These are phyloP conservation scores for Fusarium cyanostomum DNA, from an alignment of 2,329 filamentous ascomycete genomes.

Conservation along the genomic window DNA sequence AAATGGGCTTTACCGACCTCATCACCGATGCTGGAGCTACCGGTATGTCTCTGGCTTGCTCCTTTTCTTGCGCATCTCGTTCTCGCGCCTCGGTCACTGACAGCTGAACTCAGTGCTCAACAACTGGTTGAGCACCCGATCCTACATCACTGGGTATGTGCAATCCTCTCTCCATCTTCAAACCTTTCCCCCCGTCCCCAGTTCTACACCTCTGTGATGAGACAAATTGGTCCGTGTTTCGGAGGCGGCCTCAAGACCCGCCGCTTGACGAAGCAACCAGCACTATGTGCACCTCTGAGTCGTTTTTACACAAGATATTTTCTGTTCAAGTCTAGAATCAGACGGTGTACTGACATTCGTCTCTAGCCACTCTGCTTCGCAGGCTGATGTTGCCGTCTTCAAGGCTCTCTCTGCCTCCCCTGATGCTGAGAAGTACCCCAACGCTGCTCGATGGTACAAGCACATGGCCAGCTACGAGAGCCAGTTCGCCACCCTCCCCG, in stretches of 20 bases:
- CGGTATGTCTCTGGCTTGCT: constrained; percentile 48
- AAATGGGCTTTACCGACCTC: constrained; percentile 77
- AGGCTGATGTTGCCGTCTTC: constrained; percentile 96
- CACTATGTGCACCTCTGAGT: constrained; percentile 79
- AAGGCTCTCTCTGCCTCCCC: constrained; percentile 84
- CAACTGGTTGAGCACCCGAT: constrained; percentile 77
- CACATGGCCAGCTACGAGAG: constrained; percentile 93
- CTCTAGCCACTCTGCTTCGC: constrained; percentile 71
- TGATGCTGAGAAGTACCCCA: constrained; percentile 85
- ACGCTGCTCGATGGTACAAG: constrained; percentile 98
- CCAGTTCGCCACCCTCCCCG: constrained; percentile 90
- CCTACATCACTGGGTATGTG: constrained; percentile 85
- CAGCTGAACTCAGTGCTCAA: constrained; percentile 67
- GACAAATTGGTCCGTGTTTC: constrained; percentile 95
- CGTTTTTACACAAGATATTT: constrained; percentile 31
- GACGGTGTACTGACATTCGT: constrained; percentile 31
- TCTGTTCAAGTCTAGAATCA: neutral
- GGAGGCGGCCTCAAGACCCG: constrained; percentile 93
- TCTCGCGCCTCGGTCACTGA: constrained; percentile 47
- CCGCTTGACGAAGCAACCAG: constrained; percentile 79
- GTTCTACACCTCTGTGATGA: constrained; percentile 67
- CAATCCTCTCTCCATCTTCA: neutral
- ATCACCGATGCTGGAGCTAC: constrained; percentile 70
- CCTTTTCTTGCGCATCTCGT: constrained; percentile 39
- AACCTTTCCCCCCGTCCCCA: neutral